phyloP scores from a whole-genome alignment of 306 rosid genomes.

The Vicia faba region DNA sequence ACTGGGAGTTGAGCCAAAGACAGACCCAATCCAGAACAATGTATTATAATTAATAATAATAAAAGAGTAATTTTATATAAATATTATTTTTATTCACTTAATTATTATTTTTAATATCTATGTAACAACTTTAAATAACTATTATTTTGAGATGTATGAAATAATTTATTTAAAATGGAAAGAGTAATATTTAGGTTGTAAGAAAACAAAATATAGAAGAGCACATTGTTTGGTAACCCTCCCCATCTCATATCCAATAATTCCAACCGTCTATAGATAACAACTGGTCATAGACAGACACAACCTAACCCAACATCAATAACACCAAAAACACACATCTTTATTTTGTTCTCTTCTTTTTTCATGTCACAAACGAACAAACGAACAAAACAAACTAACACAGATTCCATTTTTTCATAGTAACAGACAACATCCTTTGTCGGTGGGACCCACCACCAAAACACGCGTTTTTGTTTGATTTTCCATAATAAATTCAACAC shows the following conservation, averaged over 20 bases:
- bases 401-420: background rate
- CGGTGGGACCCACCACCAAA: background rate
- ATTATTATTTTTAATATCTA: too few species aligned
- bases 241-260: background rate
- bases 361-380: background rate
- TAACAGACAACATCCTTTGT: background rate
- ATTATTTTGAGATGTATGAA: too few species aligned
- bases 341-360: background rate
- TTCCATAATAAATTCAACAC: too few species aligned
- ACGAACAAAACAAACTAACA: background rate
- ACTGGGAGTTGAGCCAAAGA: too few species aligned
- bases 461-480: background rate
- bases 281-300: background rate
- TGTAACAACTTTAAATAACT: too few species aligned
- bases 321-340: background rate
- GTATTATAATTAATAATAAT: too few species aligned
- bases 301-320: background rate
- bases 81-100: too few species aligned
- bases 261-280: background rate
- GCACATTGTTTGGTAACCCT: background rate
- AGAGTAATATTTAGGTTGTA: too few species aligned
- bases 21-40: too few species aligned
- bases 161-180: too few species aligned
- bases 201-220: background rate
- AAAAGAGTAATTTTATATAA: too few species aligned